phyloP scores from a whole-genome alignment of 805 yeast species.

The Ogataea angusta region DNA sequence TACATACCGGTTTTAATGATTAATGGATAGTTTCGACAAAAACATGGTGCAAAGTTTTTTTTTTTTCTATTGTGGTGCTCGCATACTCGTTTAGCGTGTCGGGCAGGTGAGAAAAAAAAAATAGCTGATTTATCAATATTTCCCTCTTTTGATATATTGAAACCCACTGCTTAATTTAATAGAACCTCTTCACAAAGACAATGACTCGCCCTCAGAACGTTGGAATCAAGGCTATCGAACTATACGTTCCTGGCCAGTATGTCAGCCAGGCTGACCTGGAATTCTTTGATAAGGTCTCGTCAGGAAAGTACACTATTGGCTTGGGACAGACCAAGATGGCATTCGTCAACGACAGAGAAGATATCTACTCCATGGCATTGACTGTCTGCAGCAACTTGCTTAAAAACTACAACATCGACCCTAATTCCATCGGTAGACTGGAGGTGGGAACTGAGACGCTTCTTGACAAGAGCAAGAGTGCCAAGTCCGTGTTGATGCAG shows the following conservation, averaged over 20 bases:
- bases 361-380: conserved; percentile 88
- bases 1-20: conserved; percentile 1
- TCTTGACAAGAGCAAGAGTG: conserved; percentile 94
- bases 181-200: conserved; percentile 1
- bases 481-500: conserved; percentile 93
- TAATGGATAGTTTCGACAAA: neutral
- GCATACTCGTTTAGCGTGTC: conserved; percentile 8
- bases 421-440: conserved; percentile 79
- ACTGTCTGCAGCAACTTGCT: conserved; percentile 81
- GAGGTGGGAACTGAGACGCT: conserved; percentile 99
- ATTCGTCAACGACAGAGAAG: conserved; percentile 96
- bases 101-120: conserved; percentile 1
- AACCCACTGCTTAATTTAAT: conserved; percentile 2
- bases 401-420: conserved; percentile 78
- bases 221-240: conserved; percentile 95
- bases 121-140: conserved; percentile 8
- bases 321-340: conserved; percentile 98
- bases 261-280: conserved; percentile 91
- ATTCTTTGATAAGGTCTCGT: conserved; percentile 75
- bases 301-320: conserved; percentile 97
- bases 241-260: conserved; percentile 79
- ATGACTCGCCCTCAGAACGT: conserved; percentile 68
- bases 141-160: conserved; percentile 8
- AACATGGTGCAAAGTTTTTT: conserved; percentile 4
- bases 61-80: neutral